A percentile compares a stretch with the other conserved stretches of the same genome.
Conservation (phyloP, 805 yeast species). For the Zygoascus tannicola region DNA sequence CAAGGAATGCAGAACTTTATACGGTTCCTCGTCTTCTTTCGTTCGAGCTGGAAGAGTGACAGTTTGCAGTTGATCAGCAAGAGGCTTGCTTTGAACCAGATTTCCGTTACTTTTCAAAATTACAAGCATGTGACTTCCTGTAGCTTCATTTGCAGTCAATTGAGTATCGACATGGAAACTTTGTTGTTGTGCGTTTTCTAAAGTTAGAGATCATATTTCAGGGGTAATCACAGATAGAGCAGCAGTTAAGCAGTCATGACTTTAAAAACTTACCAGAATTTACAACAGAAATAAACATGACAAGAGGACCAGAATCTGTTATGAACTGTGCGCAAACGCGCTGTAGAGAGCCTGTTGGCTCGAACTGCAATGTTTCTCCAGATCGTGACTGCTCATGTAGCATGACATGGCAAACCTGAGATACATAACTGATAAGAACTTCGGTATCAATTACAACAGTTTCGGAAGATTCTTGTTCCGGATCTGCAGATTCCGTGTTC, state of each 20-base stretch:
- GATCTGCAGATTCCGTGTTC: too few relatives aligned
- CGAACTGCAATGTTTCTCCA: too few relatives aligned
- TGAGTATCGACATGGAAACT: neutral
- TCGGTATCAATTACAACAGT: too few relatives aligned
- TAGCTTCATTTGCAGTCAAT: neutral
- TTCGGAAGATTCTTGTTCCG: too few relatives aligned
- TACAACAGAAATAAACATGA: slow-evolving; percentile 15
- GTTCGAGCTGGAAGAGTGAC: slow-evolving; percentile 25
- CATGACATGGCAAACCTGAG: too few relatives aligned
- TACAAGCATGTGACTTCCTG: slow-evolving; percentile 13
- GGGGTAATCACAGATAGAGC: too few relatives aligned
- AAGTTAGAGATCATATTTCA: too few relatives aligned
- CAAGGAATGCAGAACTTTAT: slow-evolving; percentile 49
- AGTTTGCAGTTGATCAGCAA: slow-evolving; percentile 28
- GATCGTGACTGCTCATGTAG: too few relatives aligned
- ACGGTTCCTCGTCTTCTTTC: slow-evolving; percentile 18
- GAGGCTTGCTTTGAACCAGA: slow-evolving; percentile 9
- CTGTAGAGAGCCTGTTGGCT: neutral
- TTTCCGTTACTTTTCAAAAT: slow-evolving; percentile 18
- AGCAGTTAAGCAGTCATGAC: too few relatives aligned
- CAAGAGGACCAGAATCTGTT: slow-evolving; percentile 18
- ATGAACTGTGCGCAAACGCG: slow-evolving; percentile 12
- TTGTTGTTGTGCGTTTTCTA: neutral
- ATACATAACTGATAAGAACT: too few relatives aligned
- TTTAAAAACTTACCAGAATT: neutral